Conservation (phyloP, 2,329 filamentous ascomycete species). For the Cercospora sojina region DNA sequence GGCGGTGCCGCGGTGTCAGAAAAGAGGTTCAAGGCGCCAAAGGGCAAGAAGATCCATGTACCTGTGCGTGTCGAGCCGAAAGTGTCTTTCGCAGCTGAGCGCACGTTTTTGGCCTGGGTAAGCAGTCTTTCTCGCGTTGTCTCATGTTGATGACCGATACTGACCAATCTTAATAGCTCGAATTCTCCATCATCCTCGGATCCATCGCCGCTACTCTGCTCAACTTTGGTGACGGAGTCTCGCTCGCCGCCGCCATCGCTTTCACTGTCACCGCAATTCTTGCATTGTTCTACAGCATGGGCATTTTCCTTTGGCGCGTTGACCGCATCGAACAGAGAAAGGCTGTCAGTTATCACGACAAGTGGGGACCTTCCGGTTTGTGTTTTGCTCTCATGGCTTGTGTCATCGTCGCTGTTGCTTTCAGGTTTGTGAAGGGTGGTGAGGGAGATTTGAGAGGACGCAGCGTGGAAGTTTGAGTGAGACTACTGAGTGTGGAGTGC, state of each 20-base stretch:
- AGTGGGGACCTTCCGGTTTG: conserved; percentile 75
- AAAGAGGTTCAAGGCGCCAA: conserved; percentile 66
- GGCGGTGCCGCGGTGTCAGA: conserved; percentile 39
- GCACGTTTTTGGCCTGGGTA: conserved; percentile 93
- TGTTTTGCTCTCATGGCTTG: conserved; percentile 71
- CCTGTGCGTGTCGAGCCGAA: conserved; percentile 95
- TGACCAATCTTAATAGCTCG: conserved; percentile 59
- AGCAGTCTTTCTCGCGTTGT: conserved; percentile 37
- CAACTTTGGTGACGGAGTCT: conserved; percentile 69
- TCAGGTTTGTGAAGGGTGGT: conserved; percentile 62
- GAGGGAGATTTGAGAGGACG: conserved; percentile 45
- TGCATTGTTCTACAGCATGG: conserved; percentile 78
- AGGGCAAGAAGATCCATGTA: conserved; percentile 88
- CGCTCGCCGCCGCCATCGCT: conserved; percentile 61
- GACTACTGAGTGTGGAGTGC: too few relatives aligned
- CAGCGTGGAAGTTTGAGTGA: background rate
- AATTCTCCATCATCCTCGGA: conserved; percentile 93
- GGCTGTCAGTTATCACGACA: conserved; percentile 90
- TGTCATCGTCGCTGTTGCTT: conserved; percentile 75
- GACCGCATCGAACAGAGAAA: conserved; percentile 77
- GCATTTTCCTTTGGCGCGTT: conserved; percentile 84
- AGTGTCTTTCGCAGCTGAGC: conserved; percentile 93
- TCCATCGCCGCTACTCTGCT: conserved; percentile 80
- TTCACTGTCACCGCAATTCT: conserved; percentile 81
- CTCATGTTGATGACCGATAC: background rate